Percentiles rank a stretch among this genome's conserved stretches.
Conservation (phyloP, 2,329 filamentous ascomycete genomes). For the Colletotrichum eleusines region DNA sequence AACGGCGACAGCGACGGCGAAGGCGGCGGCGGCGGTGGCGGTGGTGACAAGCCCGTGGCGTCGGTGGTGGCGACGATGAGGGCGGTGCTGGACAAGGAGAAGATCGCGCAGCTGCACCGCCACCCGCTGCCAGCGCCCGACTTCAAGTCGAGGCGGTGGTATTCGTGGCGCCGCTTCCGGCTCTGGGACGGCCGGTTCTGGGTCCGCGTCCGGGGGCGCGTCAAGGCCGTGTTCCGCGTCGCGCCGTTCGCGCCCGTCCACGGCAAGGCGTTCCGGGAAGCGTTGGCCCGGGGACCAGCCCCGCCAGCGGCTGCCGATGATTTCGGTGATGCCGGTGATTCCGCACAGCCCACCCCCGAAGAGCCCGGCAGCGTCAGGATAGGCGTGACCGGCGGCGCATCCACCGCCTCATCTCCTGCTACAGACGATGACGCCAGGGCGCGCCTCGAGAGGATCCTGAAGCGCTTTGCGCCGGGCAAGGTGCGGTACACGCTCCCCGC, state of each 20-base stretch:
- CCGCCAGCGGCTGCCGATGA: too few species aligned
- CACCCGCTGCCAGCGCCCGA: neutral
- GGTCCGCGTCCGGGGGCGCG: slow-evolving; percentile 62
- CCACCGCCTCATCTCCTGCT: too few species aligned
- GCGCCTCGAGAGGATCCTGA: slow-evolving; percentile 58
- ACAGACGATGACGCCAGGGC: slow-evolving; percentile 44
- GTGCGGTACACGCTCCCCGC: slow-evolving; percentile 67
- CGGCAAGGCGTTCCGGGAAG: slow-evolving; percentile 62
- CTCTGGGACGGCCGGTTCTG: slow-evolving; percentile 74
- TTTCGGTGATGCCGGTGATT: too few species aligned
- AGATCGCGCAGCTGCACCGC: slow-evolving; percentile 17
- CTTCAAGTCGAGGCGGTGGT: slow-evolving; percentile 44
- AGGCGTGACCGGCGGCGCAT: neutral
- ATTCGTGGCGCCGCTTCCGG: slow-evolving; percentile 50
- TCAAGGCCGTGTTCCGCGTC: slow-evolving; percentile 57
- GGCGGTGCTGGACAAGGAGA: neutral
- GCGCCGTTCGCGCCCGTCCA: slow-evolving; percentile 60
- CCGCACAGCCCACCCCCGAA: too few species aligned
- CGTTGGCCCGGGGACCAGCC: slow-evolving; percentile 48
- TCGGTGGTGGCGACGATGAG: neutral
- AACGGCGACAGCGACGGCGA: neutral
- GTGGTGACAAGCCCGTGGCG: neutral
- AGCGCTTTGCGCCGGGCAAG: slow-evolving; percentile 65
- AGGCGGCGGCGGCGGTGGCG: too few species aligned
- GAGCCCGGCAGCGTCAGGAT: neutral